Evolutionary conservation across 2,329 filamentous ascomycete genomes (phyloP), one percentile per base, ranked within the genome.

Genomic region (Hymenoscyphus albidus): DNA sequence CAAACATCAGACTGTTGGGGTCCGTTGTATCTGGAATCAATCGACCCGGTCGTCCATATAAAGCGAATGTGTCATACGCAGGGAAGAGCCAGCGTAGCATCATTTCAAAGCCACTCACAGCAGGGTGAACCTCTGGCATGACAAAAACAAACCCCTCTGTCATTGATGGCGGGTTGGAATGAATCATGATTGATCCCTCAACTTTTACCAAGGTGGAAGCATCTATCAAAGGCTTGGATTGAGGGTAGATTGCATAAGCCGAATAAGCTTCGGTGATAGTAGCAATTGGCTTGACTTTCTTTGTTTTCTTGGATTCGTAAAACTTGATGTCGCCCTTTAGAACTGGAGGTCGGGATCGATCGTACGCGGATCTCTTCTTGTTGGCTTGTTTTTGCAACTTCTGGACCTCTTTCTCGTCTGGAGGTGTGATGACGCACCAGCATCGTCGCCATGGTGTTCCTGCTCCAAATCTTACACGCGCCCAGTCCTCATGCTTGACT

Each of bases 61-160:
- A 81, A 48, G 84, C 87, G 76, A 97, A 99, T 0, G 92, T 92
- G 75, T 99, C 95, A 81, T 92, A 99, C 0, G 93, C 91, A 0
- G 95, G 95, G 75, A 99, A 96, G 13, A 99, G 81, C 79, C 91
- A 97, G 57, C 92, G 87, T 40, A 99, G 82, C 83, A 99, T 89
- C 83, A 96, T 97, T 77, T 98, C 95, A 71, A 98, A 97, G 0
- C 95, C 95, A 62, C 87, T 91, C 13, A 99, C 90, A 18, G 92
- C 93, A n/a, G 94, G 89, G 73, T 92, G 92, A 1, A 90, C 86
- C 76, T 99, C 95, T 3, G 95, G 95, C 93, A 99, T 97, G 70
- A 98, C 88, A 74, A 99, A 99, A 4, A 99, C 92, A 72, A 97
- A 97, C 0, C 95, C 95, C 75, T 99, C 95, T 0, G 90, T 90